Evolutionary conservation across 176 grass and related monocot genomes (phyloP).

Genomic region (Poa pratensis): DNA sequence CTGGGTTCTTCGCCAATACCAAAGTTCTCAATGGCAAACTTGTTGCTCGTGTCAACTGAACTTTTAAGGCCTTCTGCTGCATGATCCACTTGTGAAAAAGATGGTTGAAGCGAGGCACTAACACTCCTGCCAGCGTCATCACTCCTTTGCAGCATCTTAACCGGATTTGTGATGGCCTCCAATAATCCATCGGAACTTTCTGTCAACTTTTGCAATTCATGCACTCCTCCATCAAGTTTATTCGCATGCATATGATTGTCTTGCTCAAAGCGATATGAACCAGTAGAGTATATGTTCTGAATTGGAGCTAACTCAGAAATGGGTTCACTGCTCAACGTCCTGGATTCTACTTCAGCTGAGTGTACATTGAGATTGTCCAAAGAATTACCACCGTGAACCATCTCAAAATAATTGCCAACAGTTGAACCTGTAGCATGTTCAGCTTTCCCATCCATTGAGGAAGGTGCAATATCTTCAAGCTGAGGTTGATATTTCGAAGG

Average conservation of each 20-base stretch:
- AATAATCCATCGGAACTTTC: constrained; percentile 80
- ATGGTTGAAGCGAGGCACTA: constrained; percentile 37
- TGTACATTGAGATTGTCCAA: constrained; percentile 48
- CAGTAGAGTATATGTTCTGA: constrained; percentile 41
- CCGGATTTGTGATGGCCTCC: constrained; percentile 86
- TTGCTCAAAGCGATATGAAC: constrained; percentile 51
- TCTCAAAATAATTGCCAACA: constrained; percentile 54
- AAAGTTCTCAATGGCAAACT: constrained; percentile 22
- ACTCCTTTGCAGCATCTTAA: constrained; percentile 61
- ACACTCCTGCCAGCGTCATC: constrained; percentile 32
- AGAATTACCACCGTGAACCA: constrained; percentile 44
- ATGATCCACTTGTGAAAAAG: constrained; percentile 50
- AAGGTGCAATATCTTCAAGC: constrained; percentile 39
- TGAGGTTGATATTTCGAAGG: constrained; percentile 33
- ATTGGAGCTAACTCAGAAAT: constrained; percentile 53
- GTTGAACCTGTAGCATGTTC: constrained; percentile 36
- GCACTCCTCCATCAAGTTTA: constrained; percentile 42
- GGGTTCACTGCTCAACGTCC: constrained; percentile 43
- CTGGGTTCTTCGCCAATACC: constrained; percentile 28
- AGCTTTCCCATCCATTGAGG: constrained; percentile 40
- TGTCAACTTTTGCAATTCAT: constrained; percentile 38
- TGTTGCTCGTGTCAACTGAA: constrained; percentile 39
- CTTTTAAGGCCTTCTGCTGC: constrained; percentile 24
- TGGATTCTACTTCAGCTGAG: constrained; percentile 36
- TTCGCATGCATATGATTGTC: constrained; percentile 38